These are phyloP conservation scores for Trametes sp. DNA, from an alignment of 1,284 basidiomycete species.

Conservation along the genomic window DNA sequence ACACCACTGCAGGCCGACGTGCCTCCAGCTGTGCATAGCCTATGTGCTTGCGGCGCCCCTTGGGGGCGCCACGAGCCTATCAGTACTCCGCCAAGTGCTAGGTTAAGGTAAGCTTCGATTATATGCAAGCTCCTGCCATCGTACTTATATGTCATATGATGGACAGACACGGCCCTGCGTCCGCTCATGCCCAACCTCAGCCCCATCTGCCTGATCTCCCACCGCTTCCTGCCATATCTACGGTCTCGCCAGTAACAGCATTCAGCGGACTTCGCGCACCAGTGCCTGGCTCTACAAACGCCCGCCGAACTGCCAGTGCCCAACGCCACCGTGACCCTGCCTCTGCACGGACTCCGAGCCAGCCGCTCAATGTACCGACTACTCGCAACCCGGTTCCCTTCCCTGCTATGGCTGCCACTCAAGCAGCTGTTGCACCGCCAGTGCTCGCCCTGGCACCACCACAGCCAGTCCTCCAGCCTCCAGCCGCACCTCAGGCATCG, in stretches of 20 bases:
- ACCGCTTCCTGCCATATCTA: background rate
- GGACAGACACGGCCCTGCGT: no score
- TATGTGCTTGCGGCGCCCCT: background rate
- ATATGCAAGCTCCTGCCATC: background rate
- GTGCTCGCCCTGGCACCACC: background rate
- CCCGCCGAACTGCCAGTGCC: background rate
- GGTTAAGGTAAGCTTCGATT: background rate
- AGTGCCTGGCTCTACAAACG: background rate
- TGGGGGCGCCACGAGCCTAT: background rate
- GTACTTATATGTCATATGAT: no score
- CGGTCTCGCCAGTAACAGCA: background rate
- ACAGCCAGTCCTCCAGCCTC: background rate
- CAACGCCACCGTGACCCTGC: background rate
- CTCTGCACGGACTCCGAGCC: background rate
- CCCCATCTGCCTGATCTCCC: background rate
- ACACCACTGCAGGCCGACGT: no score
- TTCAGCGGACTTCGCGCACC: background rate
- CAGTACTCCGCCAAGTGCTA: background rate
- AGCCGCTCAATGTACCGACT: background rate
- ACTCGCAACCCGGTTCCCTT: background rate
- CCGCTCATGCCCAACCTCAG: no score
- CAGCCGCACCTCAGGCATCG: background rate
- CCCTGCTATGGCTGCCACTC: background rate
- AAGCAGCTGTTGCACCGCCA: background rate
- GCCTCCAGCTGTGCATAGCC: no score